These are phyloP conservation scores for Chaetomium strumarium DNA, from an alignment of 2,329 filamentous ascomycete species.

Conservation along the genomic window DNA sequence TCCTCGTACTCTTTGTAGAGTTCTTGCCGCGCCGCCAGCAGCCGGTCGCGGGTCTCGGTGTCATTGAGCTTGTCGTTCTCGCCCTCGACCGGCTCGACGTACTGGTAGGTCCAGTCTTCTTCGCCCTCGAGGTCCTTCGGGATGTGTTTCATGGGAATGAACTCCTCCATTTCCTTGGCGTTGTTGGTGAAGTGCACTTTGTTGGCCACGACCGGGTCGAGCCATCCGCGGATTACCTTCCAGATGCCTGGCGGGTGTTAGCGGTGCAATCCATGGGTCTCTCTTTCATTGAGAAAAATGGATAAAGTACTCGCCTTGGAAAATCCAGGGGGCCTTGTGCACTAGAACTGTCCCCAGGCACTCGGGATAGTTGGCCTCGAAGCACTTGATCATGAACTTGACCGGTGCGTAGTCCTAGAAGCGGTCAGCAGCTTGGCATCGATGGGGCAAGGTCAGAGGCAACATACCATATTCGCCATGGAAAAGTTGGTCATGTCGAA, in stretches of 20 bases:
- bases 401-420: slow-evolving; percentile 81
- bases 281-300: no score
- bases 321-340: slow-evolving; percentile 95
- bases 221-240: slow-evolving; percentile 92
- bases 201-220: slow-evolving; percentile 89
- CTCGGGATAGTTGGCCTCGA: slow-evolving; percentile 97
- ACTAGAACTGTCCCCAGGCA: slow-evolving; percentile 83
- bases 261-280: no score
- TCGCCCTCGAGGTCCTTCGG: slow-evolving; percentile 79
- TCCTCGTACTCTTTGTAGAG: slow-evolving; percentile 71
- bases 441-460: background rate
- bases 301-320: slow-evolving; percentile 57
- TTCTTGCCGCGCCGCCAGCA: slow-evolving; percentile 57
- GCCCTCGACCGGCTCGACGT: slow-evolving; percentile 65
- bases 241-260: slow-evolving; percentile 64
- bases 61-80: slow-evolving; percentile 76
- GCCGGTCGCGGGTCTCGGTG: slow-evolving; percentile 51
- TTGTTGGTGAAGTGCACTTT: slow-evolving; percentile 93
- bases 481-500: slow-evolving; percentile 96
- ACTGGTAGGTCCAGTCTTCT: slow-evolving; percentile 79
- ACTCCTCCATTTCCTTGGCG: slow-evolving; percentile 69
- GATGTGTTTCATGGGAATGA: slow-evolving; percentile 65
- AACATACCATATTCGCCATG: slow-evolving; percentile 80
- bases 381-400: slow-evolving; percentile 99
- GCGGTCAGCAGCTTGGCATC: slow-evolving; percentile 17